Base-by-base conservation (phyloP, 495 filamentous ascomycete species). In the Hypoxylon subgilvum region DNA sequence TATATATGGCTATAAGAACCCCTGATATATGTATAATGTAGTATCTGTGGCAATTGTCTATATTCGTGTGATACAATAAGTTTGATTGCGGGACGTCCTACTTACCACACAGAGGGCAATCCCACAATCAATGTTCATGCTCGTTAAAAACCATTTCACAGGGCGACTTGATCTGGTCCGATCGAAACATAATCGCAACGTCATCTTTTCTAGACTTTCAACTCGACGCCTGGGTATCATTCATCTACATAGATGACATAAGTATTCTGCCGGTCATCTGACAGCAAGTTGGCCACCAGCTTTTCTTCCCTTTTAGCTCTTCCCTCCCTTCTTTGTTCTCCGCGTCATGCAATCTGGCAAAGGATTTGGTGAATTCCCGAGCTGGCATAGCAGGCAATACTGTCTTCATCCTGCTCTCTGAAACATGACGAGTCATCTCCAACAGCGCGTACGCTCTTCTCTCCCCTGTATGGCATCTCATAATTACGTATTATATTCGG, bases 201-300 rank as follows among this genome's bases (percentile, higher is more conserved):
- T n/a, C n/a, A n/a, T n/a, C n/a, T n/a, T n/a, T 40, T 36, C 32
- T 27, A 8, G 59, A 56, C 6, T 12, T n/a, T 63, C 60, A 59
- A 27, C 23, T 65, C 57, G 65, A 67, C 67, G 65, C 57, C 62
- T 69, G 67, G 67, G 67, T 69, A 69, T 69, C 67, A 67, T 69
- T 67, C 61, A 69, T 67, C 64, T 67, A 69, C 53, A 40, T 57
- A 66, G 58, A 58, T 41, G 57, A 52, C 43, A 46, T 42, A 42
- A n/a, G 51, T 61, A 56, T 49, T 61, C 61, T 54, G 61, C 61
- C 61, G 51, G 55, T 64, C 58, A 64, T 64, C 36, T 64, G 54
- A 64, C 61, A 64, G 39, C 54, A 59, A 64, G 61, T 54, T 59
- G 27, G 44, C 48, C 54, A 27, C 3, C 8, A 54, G 44, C 39